phyloP scores from a whole-genome alignment of 1,284 basidiomycete species.

The Cutaneotrichosporon mucoides region DNA sequence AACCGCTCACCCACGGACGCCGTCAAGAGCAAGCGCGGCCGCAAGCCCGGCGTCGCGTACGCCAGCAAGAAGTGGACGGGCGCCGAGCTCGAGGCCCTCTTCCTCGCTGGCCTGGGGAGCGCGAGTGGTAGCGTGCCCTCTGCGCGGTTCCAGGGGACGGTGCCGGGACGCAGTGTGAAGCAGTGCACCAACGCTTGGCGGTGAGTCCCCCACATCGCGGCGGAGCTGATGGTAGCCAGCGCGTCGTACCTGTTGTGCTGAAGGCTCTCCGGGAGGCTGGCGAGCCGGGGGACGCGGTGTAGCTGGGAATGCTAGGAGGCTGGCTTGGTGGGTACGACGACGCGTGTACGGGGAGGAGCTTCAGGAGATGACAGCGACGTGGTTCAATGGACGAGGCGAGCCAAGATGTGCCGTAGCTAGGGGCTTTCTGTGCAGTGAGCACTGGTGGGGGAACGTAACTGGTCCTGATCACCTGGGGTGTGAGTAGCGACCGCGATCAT shows the following conservation, averaged over 20 bases:
- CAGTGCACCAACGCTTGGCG: not conserved
- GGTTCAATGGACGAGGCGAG: too few species aligned
- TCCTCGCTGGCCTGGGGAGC: not conserved
- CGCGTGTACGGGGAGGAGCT: too few species aligned
- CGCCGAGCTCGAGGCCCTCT: not conserved
- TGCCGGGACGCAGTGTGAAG: not conserved
- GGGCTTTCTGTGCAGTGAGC: too few species aligned
- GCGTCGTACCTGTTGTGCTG: not conserved
- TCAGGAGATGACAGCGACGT: too few species aligned
- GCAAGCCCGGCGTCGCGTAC: constrained; percentile 1
- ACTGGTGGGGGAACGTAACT: too few species aligned
- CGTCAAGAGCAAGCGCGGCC: not conserved
- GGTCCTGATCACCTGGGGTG: too few species aligned
- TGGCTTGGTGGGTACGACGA: not conserved
- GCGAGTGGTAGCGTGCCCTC: not conserved
- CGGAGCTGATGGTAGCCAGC: not conserved
- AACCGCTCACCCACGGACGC: not conserved
- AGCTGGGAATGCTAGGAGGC: not conserved
- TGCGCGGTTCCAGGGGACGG: not conserved
- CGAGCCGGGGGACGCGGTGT: not conserved
- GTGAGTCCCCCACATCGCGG: not conserved
- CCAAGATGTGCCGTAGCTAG: too few species aligned
- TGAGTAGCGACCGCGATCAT: too few species aligned
- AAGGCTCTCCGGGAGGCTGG: not conserved
- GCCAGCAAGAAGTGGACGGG: not conserved